Evolutionary conservation across 1,139 yeast species (phyloP).

Genomic region (Pichia sp.): DNA sequence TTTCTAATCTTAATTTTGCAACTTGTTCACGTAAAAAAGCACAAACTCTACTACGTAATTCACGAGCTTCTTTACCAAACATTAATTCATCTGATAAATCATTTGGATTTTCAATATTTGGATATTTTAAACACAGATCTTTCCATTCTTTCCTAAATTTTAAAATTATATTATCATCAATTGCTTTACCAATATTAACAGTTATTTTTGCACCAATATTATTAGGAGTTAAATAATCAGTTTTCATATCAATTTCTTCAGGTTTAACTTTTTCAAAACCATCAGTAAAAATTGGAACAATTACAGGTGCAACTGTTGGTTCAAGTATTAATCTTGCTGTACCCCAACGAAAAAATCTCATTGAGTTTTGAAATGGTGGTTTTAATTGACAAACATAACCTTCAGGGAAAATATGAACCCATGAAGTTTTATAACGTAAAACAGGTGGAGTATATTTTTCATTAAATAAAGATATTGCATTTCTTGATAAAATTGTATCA

Average conservation of each 20-base stretch:
- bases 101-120: constrained; percentile 39
- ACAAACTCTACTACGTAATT: constrained; percentile 65
- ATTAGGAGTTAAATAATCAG: constrained; percentile 41
- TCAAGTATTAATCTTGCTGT: constrained; percentile 77
- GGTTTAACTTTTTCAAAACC: constrained; percentile 90
- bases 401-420: constrained; percentile 96
- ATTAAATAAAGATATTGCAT: constrained; percentile 24
- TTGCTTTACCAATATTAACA: constrained; percentile 65
- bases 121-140: constrained; percentile 47
- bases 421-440: constrained; percentile 58
- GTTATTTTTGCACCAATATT: constrained; percentile 63
- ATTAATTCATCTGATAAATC: constrained; percentile 60
- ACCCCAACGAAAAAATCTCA: constrained; percentile 97
- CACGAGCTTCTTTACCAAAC: constrained; percentile 56
- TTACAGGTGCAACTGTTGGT: constrained; percentile 73
- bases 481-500: constrained; percentile 27
- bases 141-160: constrained; percentile 65
- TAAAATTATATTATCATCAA: constrained; percentile 57
- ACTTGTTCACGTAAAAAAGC: constrained; percentile 61
- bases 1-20: constrained; percentile 47
- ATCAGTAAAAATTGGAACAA: constrained; percentile 80
- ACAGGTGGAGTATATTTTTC: constrained; percentile 39
- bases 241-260: constrained; percentile 55
- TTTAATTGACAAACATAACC: constrained; percentile 85
- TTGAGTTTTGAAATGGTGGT: constrained; percentile 72